Evolutionary conservation across 2,329 filamentous ascomycete genomes (phyloP), one percentile per base, ranked within the genome.

Genomic region (Coniochaeta pulveracea): DNA sequence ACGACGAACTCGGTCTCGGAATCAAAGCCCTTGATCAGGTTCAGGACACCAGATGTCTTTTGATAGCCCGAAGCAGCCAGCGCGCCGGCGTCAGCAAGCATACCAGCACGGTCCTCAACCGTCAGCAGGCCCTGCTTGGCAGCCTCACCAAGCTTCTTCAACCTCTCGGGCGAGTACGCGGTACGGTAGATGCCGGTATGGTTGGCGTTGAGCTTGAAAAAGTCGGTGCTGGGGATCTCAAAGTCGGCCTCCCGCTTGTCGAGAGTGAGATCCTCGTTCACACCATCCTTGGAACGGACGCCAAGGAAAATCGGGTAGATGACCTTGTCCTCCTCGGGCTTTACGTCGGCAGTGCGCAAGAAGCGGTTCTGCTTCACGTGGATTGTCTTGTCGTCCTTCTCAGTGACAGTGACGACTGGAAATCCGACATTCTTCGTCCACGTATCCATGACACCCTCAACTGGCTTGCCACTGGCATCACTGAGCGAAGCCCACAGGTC

Each of bases 351-450:
- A 10, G 89, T 96, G 38, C 86, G 74, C 41, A 96, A 64, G 69
- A 95, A 94, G 34, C 89, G 83, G 60, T 95, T 95, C 59, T 96
- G 89, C 68, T 91, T 91, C 43, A 96, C 66, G 40, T 80, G 79
- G 48, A 95, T 88, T 14, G 77, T 78, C 39, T 73, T 80, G 30
- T 78, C 69, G 17, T 67, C 64, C 36, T 82, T 74, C 55, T 89
- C 84, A 0, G 81, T 84, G 18, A 96, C 86, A 6, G 80, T 81
- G 28, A 96, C 72, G 24, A 96, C 88, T 1, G 89, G 89, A 60
- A 81, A 95, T 34, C 89, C 89, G 36, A 96, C 82, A 48, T 94
- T 81, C 69, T 94, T 95, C 33, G 89, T 96, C 89, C 89, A 96
- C 43, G 89, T 85, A 35, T 86, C 80, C 79, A 95, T 95, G 36